These are phyloP conservation scores for Sherardia arvensis DNA, from an alignment of 257 asterid species.

Conservation along the genomic window DNA sequence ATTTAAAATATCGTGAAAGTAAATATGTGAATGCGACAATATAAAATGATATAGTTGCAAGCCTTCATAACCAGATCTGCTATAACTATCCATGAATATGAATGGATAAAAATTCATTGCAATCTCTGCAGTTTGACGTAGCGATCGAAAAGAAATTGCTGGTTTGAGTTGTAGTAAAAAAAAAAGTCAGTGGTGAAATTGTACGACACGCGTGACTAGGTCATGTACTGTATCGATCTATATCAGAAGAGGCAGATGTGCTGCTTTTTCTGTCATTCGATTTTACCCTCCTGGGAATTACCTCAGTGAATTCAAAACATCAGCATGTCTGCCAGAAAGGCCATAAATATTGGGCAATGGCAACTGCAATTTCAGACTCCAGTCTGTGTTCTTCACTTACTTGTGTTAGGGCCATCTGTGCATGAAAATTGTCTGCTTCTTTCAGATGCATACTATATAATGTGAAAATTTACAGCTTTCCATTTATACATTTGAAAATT, in stretches of 20 bases:
- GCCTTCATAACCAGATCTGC: too few species aligned
- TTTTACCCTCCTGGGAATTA: background rate
- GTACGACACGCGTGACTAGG: background rate
- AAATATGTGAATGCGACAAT: too few species aligned
- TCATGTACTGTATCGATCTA: background rate
- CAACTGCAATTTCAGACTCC: background rate
- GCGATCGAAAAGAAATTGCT: too few species aligned
- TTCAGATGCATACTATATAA: background rate
- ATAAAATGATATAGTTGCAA: too few species aligned
- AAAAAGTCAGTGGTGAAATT: background rate
- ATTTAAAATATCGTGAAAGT: too few species aligned
- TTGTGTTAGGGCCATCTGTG: background rate
- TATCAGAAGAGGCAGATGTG: background rate
- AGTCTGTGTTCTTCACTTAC: background rate
- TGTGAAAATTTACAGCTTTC: background rate
- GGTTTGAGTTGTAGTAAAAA: too few species aligned
- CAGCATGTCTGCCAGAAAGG: background rate
- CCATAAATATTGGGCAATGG: background rate
- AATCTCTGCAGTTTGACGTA: too few species aligned
- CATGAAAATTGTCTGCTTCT: background rate
- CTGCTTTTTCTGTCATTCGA: constrained; percentile 6
- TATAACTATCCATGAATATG: too few species aligned
- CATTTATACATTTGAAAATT: background rate
- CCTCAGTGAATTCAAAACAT: background rate
- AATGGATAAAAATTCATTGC: too few species aligned